Evolutionary conservation across 306 rosid species (phyloP), one percentile per base, ranked within the genome.

Genomic region (Dryas octopetala): DNA sequence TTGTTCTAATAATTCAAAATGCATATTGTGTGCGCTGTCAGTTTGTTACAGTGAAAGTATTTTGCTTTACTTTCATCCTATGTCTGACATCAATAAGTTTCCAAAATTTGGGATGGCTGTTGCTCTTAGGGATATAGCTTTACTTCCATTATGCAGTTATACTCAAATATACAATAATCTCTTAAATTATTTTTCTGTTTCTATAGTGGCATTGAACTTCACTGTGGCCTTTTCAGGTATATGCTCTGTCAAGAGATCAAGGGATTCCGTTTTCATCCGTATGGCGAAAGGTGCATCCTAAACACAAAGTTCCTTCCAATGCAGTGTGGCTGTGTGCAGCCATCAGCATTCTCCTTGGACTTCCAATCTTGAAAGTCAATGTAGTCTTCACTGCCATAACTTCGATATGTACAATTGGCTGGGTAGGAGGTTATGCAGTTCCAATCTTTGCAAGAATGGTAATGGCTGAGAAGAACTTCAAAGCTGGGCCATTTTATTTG

Each of bases 281-380:
- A 78, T 92, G 98, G 98, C 6, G 84, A 55, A 62, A 90, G 80
- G 57, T 92, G 13, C 94, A 92, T 81, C 96, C 96, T 4, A 92
- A 83, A 76, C 55, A 81, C 82, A 92, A 84, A 81, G 96, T 90
- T 78, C 96, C 96, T 13, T 82, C 94, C 8, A 90, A 90, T 38
- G 98, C 98, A 2, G 98, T 92, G 52, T 92, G 98, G 96, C 94
- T 90, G 5, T 92, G 96, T 73, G 94, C 98, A 17, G 91, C 82
- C 65, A 87, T 93, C 40, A 80, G 93, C 89, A 86, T 90, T 72
- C 88, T 93, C 67, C 90, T 93, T 43, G 98, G 98, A 9, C 87
- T 89, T 48, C 96, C 98, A 70, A 87, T 93, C 67, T 75, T 90
- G 75, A 89, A 86, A 81, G 83, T 90, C 49, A 87, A 90, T 74